Percentiles rank a stretch among this genome's conserved stretches.
Evolutionary conservation across 345 rosid species (phyloP).

Genomic region (Cardamine resedifolia): DNA sequence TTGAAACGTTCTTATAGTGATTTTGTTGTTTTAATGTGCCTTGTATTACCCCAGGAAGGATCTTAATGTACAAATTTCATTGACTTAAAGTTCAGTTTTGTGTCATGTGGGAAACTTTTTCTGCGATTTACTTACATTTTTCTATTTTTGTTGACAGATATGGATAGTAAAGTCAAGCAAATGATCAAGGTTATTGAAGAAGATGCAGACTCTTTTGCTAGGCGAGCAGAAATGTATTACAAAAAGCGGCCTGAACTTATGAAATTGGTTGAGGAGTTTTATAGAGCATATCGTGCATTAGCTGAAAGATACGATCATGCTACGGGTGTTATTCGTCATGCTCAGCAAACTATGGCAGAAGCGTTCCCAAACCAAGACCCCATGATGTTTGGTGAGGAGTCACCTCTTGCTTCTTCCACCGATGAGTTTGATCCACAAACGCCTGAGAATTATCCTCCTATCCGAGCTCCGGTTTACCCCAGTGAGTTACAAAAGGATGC

Average conservation of each 20-base stretch:
- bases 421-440: constrained; percentile 67
- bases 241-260: constrained; percentile 95
- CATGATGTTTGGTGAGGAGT: constrained; percentile 61
- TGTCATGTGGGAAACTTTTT: constrained; percentile 7
- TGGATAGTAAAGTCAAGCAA: constrained; percentile 91
- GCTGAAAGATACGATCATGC: constrained; percentile 99
- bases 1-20: not conserved
- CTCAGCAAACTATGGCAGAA: constrained; percentile 89
- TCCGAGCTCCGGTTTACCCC: constrained; percentile 52
- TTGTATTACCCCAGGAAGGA: not conserved
- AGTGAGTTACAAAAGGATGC: constrained; percentile 64
- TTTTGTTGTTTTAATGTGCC: not conserved
- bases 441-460: constrained; percentile 60
- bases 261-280: constrained; percentile 98
- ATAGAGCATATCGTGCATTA: constrained; percentile 93
- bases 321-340: constrained; percentile 86
- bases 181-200: constrained; percentile 98
- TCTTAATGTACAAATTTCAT: not conserved
- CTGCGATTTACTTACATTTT: not conserved
- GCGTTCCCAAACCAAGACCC: constrained; percentile 94
- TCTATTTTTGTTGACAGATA: constrained; percentile 51
- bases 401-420: constrained; percentile 41
- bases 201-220: constrained; percentile 99
- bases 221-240: constrained; percentile 99
- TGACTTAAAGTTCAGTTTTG: constrained; percentile 5